Percentiles rank a stretch among this genome's conserved stretches.
Conservation (phyloP, 768 basidiomycete genomes). For the Lactifluus pinguis region DNA sequence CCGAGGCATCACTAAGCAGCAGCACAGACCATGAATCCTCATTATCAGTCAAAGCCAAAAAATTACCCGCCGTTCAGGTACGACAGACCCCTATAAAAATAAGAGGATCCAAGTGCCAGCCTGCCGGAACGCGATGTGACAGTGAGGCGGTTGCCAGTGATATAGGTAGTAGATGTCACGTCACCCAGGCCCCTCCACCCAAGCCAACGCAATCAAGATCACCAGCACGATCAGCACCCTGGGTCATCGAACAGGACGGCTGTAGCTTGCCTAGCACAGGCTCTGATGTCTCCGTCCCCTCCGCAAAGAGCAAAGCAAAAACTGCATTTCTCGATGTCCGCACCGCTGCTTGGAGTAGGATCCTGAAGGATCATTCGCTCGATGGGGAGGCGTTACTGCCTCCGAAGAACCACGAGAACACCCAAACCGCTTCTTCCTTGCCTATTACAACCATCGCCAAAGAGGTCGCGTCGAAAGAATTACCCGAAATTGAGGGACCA, state of each 20-base stretch:
- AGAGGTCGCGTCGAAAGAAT: background rate
- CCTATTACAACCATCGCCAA: background rate
- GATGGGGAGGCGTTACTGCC: background rate
- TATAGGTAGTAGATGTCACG: background rate
- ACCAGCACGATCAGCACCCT: conserved; percentile 33
- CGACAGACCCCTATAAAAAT: background rate
- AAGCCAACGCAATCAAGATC: background rate
- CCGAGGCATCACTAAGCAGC: background rate
- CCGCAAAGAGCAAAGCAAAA: conserved; percentile 11
- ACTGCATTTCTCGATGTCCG: conserved; percentile 34
- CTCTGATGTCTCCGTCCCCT: conserved; percentile 7
- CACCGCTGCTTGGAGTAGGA: conserved; percentile 23
- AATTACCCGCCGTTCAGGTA: background rate
- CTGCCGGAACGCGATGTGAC: background rate
- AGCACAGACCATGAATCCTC: background rate
- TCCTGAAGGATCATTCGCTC: background rate
- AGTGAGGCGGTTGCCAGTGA: background rate
- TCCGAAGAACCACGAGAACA: background rate
- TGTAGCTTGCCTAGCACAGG: conserved; percentile 15
- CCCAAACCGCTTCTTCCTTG: background rate
- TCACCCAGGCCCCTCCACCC: background rate
- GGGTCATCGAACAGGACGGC: conserved; percentile 45
- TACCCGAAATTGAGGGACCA: background rate
- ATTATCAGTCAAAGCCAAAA: background rate
- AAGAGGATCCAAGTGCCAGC: background rate